Evolutionary conservation across 2,329 filamentous ascomycete species (phyloP).

Genomic region (Pezicula neosporulosa): DNA sequence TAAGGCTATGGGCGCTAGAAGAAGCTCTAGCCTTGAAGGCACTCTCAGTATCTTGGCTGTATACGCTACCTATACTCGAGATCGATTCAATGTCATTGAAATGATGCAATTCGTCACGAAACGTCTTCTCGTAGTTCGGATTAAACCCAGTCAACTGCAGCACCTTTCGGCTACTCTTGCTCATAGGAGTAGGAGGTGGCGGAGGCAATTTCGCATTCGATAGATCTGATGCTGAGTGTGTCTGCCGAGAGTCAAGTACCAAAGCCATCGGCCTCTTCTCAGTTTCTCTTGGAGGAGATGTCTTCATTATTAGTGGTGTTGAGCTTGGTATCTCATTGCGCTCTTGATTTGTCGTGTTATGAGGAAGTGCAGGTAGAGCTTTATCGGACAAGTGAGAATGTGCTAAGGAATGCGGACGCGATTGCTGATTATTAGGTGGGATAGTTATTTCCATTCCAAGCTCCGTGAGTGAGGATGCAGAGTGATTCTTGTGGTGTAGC

Average conservation of each 20-base stretch:
- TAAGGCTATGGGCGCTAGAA: too few relatives aligned
- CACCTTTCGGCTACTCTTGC: slow-evolving; percentile 15
- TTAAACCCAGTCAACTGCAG: slow-evolving; percentile 18
- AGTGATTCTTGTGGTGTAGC: background rate
- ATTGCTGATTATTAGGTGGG: background rate
- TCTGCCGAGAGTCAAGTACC: background rate
- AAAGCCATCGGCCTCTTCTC: background rate
- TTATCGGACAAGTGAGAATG: background rate
- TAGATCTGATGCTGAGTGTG: background rate
- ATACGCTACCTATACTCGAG: slow-evolving; percentile 11
- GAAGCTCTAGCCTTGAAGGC: background rate
- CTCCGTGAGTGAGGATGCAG: background rate
- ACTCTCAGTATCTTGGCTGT: slow-evolving; percentile 8
- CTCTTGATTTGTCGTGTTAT: background rate
- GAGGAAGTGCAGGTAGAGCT: background rate
- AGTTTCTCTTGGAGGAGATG: background rate
- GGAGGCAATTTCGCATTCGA: background rate
- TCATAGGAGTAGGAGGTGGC: slow-evolving; percentile 4
- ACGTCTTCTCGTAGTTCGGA: slow-evolving; percentile 7
- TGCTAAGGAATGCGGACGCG: background rate
- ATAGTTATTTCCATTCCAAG: background rate
- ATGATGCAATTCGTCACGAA: slow-evolving; percentile 7
- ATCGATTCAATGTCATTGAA: slow-evolving; percentile 2
- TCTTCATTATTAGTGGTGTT: background rate
- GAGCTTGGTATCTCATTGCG: background rate